A percentile compares a stretch with the other conserved stretches of the same genome.
Evolutionary conservation across 257 asterid genomes (phyloP).

Genomic region (Solanum medicagineum): DNA sequence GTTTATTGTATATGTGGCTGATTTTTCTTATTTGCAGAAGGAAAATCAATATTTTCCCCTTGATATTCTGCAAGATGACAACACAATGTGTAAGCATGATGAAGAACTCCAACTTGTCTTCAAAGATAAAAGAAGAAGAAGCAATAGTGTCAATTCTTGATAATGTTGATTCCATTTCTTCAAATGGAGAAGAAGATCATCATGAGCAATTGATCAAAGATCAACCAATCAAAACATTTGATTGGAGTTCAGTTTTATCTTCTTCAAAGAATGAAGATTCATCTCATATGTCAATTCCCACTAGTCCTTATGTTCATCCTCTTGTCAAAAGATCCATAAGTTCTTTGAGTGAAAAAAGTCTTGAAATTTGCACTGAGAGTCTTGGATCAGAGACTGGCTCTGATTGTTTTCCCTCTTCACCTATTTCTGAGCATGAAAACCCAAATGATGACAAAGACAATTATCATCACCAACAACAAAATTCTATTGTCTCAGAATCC

Average conservation of each 20-base stretch:
- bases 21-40: conserved; percentile 8
- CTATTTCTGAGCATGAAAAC: conserved; percentile 17
- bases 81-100: neutral
- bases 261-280: conserved; percentile 12
- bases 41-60: neutral
- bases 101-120: neutral
- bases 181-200: neutral
- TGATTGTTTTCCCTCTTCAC: conserved; percentile 31
- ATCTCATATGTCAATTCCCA: neutral
- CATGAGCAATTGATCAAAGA: conserved; percentile 4
- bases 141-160: conserved; percentile 45
- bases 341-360: conserved; percentile 48
- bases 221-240: conserved; percentile 17
- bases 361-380: conserved; percentile 78
- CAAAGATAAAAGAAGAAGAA: conserved; percentile 4
- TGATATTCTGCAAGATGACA: conserved; percentile 10
- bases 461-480: neutral
- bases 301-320: conserved; percentile 48
- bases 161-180: neutral
- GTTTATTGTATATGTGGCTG: neutral
- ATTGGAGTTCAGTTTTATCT: conserved; percentile 47
- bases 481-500: neutral
- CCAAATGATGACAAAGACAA: conserved; percentile 6
- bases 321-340: conserved; percentile 34
- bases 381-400: conserved; percentile 89